Evolutionary conservation across 2,329 filamentous ascomycete species (phyloP), one percentile per base, ranked within the genome.

Genomic region (Colletotrichum chlorophyti): DNA sequence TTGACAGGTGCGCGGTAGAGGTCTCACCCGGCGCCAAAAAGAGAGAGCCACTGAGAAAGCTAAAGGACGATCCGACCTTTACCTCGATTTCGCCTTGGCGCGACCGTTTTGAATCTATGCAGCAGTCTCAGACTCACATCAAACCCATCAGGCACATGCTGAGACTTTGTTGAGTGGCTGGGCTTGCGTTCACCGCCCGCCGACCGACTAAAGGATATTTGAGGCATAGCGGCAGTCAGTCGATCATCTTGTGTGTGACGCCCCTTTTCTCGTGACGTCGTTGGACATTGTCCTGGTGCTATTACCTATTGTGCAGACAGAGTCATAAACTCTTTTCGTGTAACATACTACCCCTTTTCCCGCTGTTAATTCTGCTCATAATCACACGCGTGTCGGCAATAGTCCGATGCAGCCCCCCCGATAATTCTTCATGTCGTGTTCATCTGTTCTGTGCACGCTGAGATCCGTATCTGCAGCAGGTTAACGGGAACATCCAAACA

Each of bases 121-220:
- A 47, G n/a, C n/a, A n/a, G n/a, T n/a, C n/a, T n/a, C n/a, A n/a
- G n/a, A n/a, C n/a, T n/a, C n/a, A n/a, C n/a, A n/a, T n/a, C n/a
- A n/a, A n/a, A n/a, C n/a, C n/a, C n/a, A n/a, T n/a, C n/a, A n/a
- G n/a, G 45, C 32, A 32, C 32, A 11, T 26, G 21, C 23, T 32
- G 43, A 15, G 19, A 19, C 15, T 21, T 15, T 26, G 46, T 17
- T 27, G 21, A 12, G 29, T 31, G 42, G 42, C 34, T 31, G 45
- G 43, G 29, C 32, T 55, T 24, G 41, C 43, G 15, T 19, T 38
- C n/a, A n/a, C n/a, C n/a, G n/a, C 32, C 46, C 46, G 51, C 51
- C 29, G 29, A 37, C 50, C 31, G n/a, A n/a, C n/a, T n/a, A n/a
- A 31, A 24, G 55, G 45, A 59, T 49, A 45, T 55, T 37, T 55